Evolutionary conservation across 805 yeast species (phyloP).

Genomic region (Nakazawaea ishiwadae): DNA sequence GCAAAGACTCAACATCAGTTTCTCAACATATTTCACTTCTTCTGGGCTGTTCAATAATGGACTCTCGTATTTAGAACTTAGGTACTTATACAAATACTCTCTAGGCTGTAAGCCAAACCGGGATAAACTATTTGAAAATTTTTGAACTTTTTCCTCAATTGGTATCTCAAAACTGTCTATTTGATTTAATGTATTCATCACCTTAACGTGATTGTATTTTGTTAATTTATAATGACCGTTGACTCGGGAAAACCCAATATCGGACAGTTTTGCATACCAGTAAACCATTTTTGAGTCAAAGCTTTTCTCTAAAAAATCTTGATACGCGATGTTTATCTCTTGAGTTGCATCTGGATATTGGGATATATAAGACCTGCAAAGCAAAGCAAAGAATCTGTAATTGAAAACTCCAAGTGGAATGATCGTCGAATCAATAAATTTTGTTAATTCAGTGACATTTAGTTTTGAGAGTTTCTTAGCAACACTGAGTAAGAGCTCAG

Average conservation of each 20-base stretch:
- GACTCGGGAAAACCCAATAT: background rate
- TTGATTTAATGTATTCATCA: background rate
- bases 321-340: background rate
- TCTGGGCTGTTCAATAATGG: background rate
- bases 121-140: background rate
- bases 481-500: background rate
- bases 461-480: background rate
- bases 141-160: conserved; percentile 3
- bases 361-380: background rate
- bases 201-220: background rate
- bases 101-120: conserved; percentile 1
- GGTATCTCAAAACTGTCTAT: background rate
- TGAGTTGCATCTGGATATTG: conserved; percentile 5
- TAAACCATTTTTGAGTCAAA: background rate
- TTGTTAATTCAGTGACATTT: background rate
- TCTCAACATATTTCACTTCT: background rate
- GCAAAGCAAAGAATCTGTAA: conserved; percentile 2
- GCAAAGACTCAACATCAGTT: background rate
- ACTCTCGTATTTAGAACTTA: background rate
- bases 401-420: conserved; percentile 1
- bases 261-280: background rate
- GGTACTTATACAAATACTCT: background rate
- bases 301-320: background rate
- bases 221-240: background rate
- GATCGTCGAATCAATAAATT: conserved; percentile 1